phyloP scores from a whole-genome alignment of 495 filamentous ascomycete genomes.

The Xylaria telfairii region DNA sequence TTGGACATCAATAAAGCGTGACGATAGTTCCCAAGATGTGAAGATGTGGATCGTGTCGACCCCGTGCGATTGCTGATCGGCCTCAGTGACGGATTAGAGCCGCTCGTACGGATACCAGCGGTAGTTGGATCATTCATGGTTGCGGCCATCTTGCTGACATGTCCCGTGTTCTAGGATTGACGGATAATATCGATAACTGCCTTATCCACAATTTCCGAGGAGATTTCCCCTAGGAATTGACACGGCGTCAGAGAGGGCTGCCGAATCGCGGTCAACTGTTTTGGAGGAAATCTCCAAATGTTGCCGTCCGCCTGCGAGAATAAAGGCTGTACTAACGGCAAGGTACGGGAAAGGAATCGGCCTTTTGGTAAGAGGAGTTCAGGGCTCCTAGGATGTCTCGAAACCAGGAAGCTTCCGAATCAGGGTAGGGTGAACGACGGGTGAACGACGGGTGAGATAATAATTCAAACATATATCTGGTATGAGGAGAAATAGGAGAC shows the following conservation, averaged over 20 bases:
- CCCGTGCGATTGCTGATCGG: slow-evolving; percentile 23
- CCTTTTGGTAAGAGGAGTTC: neutral
- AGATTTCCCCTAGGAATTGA: neutral
- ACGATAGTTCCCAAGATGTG: slow-evolving; percentile 22
- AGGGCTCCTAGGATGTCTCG: neutral
- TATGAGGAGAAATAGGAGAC: slow-evolving; percentile 8
- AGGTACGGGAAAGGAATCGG: neutral
- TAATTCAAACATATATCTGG: neutral
- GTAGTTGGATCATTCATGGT: slow-evolving; percentile 12
- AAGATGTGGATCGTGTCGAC: slow-evolving; percentile 29
- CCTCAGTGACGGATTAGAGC: slow-evolving; percentile 34
- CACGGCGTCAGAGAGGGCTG: neutral
- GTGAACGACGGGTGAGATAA: neutral
- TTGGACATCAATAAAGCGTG: slow-evolving; percentile 34
- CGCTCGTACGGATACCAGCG: slow-evolving; percentile 27
- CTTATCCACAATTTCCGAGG: neutral
- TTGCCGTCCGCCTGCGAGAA: neutral
- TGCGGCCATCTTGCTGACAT: neutral
- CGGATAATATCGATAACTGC: neutral
- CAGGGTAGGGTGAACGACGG: neutral
- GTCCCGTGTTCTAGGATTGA: neutral
- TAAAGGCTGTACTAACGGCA: neutral
- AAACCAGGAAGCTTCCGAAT: neutral
- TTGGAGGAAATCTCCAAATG: neutral
- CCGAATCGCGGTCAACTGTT: neutral